phyloP scores from a whole-genome alignment of 78 protist genomes.

The Capsaspora owczarzaki region DNA sequence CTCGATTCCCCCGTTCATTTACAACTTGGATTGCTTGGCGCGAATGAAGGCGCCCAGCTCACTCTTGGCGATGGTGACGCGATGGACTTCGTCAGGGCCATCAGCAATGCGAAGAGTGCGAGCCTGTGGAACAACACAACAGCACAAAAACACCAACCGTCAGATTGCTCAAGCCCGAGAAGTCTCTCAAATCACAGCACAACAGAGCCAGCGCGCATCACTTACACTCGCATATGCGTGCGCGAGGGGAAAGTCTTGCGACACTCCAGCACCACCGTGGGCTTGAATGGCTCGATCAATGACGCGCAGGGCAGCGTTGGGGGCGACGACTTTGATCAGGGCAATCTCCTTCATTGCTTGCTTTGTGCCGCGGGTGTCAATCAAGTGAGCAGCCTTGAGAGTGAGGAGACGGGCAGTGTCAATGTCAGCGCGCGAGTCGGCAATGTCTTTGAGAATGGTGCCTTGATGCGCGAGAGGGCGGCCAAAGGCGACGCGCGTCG shows the following conservation, averaged over 20 bases:
- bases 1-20: too few species aligned
- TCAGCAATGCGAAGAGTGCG: slow-evolving; percentile 68
- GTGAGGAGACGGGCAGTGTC: slow-evolving; percentile 54
- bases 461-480: slow-evolving; percentile 15
- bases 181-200: too few species aligned
- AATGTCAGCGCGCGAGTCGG: slow-evolving; percentile 53
- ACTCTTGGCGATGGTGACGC: too few species aligned
- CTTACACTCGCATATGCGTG: slow-evolving; percentile 15
- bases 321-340: slow-evolving; percentile 57
- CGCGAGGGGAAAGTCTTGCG: slow-evolving; percentile 22
- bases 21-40: too few species aligned
- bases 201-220: too few species aligned
- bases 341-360: slow-evolving; percentile 31
- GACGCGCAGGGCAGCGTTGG: slow-evolving; percentile 30
- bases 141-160: too few species aligned
- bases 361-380: slow-evolving; percentile 45
- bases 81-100: slow-evolving; percentile 73
- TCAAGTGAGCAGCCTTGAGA: slow-evolving; percentile 47
- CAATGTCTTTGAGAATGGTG: slow-evolving; percentile 22
- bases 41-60: too few species aligned
- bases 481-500: slow-evolving; percentile 38
- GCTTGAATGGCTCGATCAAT: slow-evolving; percentile 71
- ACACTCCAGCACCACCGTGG: slow-evolving; percentile 30
- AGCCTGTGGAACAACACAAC: too few species aligned
- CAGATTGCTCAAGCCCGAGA: too few species aligned